phyloP scores from a whole-genome alignment of 306 rosid species.

The Ceratonia siliqua region DNA sequence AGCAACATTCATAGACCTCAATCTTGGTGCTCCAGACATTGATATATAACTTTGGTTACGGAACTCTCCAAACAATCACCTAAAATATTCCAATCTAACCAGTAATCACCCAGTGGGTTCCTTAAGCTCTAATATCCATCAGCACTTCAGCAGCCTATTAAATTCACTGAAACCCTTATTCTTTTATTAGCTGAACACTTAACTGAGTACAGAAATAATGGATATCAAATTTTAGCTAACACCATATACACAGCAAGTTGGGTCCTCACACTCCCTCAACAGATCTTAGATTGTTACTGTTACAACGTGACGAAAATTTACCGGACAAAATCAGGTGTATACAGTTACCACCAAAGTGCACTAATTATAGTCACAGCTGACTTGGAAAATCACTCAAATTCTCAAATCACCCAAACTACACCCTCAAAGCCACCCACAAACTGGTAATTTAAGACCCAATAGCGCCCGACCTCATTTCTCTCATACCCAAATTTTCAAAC shows the following conservation, averaged over 20 bases:
- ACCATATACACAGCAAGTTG: constrained; percentile 27
- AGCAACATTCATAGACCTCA: constrained; percentile 83
- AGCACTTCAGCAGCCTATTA: constrained; percentile 23
- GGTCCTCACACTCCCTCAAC: constrained; percentile 34
- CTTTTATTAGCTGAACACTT: constrained; percentile 22
- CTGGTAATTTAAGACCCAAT: constrained; percentile 26
- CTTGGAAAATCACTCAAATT: constrained; percentile 16
- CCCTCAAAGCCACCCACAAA: constrained; percentile 30
- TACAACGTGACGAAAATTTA: no score
- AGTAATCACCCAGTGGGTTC: constrained; percentile 20
- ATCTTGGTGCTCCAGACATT: constrained; percentile 81
- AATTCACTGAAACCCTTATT: constrained; percentile 28
- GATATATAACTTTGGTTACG: constrained; percentile 9
- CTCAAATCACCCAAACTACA: constrained; percentile 20
- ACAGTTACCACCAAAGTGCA: constrained; percentile 34
- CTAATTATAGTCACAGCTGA: constrained; percentile 15
- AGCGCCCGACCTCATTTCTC: constrained; percentile 15
- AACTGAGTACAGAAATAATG: constrained; percentile 17
- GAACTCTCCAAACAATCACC: constrained; percentile 33
- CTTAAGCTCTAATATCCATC: constrained; percentile 27
- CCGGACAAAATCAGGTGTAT: no score
- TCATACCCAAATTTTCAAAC: constrained; percentile 40
- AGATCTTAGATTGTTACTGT: constrained; percentile 52
- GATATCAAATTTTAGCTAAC: constrained; percentile 18
- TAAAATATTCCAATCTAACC: constrained; percentile 12